Conservation (phyloP, 306 rosid genomes). For the Gastrolobium bilobum region DNA sequence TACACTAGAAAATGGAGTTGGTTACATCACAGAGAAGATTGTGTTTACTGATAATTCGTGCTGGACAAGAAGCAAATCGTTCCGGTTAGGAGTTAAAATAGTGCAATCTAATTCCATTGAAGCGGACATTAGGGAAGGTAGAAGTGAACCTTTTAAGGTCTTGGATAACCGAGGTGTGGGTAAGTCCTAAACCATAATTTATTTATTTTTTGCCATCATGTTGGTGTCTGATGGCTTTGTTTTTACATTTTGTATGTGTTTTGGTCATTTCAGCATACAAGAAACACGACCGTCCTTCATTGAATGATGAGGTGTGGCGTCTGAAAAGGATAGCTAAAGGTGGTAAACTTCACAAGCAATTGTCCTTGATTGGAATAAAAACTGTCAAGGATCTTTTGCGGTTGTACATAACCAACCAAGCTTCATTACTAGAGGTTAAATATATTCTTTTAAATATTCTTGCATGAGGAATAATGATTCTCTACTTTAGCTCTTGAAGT, state of each 20-base stretch:
- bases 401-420: constrained; percentile 15
- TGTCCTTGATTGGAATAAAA: not conserved
- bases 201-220: not conserved
- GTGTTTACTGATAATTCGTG: constrained; percentile 57
- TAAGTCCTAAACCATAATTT: constrained; percentile 37
- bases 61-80: constrained; percentile 42
- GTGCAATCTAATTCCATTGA: not conserved
- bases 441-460: not conserved
- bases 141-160: constrained; percentile 62
- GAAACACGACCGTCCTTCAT: constrained; percentile 55
- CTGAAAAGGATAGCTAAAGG: constrained; percentile 52
- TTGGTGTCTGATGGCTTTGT: not conserved
- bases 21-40: not conserved
- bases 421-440: constrained; percentile 51
- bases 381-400: constrained; percentile 59
- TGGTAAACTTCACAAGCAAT: constrained; percentile 34
- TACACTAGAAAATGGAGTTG: constrained; percentile 54
- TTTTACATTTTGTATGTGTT: not conserved
- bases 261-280: constrained; percentile 51
- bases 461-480: not conserved
- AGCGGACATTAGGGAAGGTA: constrained; percentile 59
- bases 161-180: constrained; percentile 64
- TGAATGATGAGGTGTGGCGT: constrained; percentile 68
- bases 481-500: not conserved
- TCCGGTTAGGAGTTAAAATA: constrained; percentile 59